A percentile compares a stretch with the other conserved stretches of the same genome.
phyloP scores from a whole-genome alignment of 2,329 filamentous ascomycete genomes.

The Pyrenophora teres region DNA sequence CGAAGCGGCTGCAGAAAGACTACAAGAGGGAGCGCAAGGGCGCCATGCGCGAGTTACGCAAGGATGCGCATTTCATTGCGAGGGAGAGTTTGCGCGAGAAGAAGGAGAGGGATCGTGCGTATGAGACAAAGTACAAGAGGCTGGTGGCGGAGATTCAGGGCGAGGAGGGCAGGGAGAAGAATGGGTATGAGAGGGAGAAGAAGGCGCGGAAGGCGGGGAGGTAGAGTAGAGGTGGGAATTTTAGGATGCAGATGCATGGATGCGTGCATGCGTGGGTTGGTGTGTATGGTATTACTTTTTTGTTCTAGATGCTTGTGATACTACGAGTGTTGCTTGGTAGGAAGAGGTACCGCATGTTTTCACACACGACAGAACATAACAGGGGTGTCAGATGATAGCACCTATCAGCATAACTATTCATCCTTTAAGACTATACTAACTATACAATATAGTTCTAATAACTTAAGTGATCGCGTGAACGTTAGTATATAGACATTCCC shows the following conservation, averaged over 20 bases:
- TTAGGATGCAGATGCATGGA: neutral
- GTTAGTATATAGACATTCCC: no score
- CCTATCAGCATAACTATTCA: no score
- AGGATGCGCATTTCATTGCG: conserved; percentile 92
- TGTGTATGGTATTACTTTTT: no score
- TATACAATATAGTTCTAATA: no score
- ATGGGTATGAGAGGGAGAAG: conserved; percentile 88
- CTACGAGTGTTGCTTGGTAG: no score
- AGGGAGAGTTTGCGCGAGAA: conserved; percentile 88
- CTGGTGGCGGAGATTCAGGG: conserved; percentile 94
- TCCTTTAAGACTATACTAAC: no score
- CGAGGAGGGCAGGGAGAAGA: conserved; percentile 84
- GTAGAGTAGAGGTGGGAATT: neutral
- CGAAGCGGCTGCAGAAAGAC: conserved; percentile 82
- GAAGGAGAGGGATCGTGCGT: conserved; percentile 89
- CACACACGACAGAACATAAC: no score
- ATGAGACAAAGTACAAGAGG: conserved; percentile 94
- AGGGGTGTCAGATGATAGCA: no score
- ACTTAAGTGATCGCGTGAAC: no score
- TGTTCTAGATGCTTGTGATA: no score
- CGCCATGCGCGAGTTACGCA: conserved; percentile 88
- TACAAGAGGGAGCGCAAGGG: conserved; percentile 96
- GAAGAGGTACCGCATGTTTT: no score
- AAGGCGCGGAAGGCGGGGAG: conserved; percentile 63
- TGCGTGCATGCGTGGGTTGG: no score